Conservation (phyloP, 176 grass and related monocot genomes). For the Oryza glumipatula region DNA sequence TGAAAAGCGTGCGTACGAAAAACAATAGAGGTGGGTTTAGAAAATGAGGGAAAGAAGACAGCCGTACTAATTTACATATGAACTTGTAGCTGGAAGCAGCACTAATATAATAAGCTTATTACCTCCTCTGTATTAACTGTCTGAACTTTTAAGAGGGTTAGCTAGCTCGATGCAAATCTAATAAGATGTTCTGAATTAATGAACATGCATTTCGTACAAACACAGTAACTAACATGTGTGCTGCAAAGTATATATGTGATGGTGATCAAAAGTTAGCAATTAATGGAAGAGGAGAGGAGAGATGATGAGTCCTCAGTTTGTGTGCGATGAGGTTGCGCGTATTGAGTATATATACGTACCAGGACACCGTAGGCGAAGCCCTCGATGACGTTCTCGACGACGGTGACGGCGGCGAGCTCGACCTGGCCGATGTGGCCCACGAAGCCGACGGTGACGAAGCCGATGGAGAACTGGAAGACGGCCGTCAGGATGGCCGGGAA, state of each 20-base stretch:
- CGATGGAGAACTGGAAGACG: slow-evolving; percentile 83
- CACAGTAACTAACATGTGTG: no score
- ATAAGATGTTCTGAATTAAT: no score
- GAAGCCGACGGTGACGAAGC: slow-evolving; percentile 72
- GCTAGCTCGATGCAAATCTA: background rate
- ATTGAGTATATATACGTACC: slow-evolving; percentile 32
- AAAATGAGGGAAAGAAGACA: no score
- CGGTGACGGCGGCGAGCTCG: slow-evolving; percentile 72
- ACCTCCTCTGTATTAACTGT: background rate
- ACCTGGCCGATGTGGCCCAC: slow-evolving; percentile 67
- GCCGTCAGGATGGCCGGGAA: slow-evolving; percentile 74
- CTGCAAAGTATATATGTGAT: no score
- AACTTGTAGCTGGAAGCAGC: background rate
- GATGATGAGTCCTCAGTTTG: no score
- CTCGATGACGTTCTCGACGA: slow-evolving; percentile 70
- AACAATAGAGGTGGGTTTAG: no score
- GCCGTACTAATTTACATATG: no score
- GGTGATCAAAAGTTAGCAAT: no score
- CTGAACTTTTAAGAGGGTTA: background rate
- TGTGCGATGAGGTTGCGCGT: no score
- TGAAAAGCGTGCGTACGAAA: no score
- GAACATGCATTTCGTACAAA: no score
- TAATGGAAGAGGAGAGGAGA: no score
- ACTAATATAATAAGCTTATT: background rate
- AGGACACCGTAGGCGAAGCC: slow-evolving; percentile 67